Percentiles rank a stretch among this genome's conserved stretches.
These are phyloP conservation scores for Handroanthus guayacan DNA, from an alignment of 257 asterid genomes.

Conservation along the genomic window DNA sequence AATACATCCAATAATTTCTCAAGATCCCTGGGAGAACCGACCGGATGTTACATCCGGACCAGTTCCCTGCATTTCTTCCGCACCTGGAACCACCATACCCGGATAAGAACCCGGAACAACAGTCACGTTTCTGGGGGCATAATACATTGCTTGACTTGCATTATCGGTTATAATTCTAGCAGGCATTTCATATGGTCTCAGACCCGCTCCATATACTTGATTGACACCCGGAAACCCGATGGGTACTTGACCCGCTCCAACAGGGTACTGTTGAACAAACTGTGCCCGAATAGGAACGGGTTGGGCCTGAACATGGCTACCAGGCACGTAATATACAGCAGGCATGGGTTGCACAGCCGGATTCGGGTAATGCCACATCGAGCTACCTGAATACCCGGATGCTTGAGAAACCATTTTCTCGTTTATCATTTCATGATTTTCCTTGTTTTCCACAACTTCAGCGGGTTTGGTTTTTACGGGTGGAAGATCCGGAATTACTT, in stretches of 20 bases:
- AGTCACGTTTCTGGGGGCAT: constrained; percentile 64
- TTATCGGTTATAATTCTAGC: constrained; percentile 54
- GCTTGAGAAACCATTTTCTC: constrained; percentile 51
- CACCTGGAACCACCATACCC: constrained; percentile 61
- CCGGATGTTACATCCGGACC: constrained; percentile 55
- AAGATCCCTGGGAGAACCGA: constrained; percentile 56
- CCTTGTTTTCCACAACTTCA: constrained; percentile 44
- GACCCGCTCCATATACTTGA: constrained; percentile 61
- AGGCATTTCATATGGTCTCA: constrained; percentile 60
- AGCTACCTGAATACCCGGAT: constrained; percentile 59
- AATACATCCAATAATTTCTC: background rate
- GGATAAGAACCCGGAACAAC: constrained; percentile 61
- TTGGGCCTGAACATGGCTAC: constrained; percentile 54
- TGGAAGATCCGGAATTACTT: constrained; percentile 77
- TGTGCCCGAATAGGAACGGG: constrained; percentile 53
- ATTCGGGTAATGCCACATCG: constrained; percentile 72
- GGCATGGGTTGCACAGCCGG: constrained; percentile 67
- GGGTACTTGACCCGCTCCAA: constrained; percentile 67
- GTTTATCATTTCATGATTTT: constrained; percentile 33
- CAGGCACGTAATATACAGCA: constrained; percentile 66
- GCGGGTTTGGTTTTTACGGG: constrained; percentile 72
- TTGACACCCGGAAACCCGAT: constrained; percentile 61
- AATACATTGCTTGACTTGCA: constrained; percentile 52
- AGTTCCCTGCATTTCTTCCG: constrained; percentile 65
- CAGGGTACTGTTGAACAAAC: constrained; percentile 54